phyloP scores from a whole-genome alignment of 805 yeast species.

The Candida cerambycidarum region DNA sequence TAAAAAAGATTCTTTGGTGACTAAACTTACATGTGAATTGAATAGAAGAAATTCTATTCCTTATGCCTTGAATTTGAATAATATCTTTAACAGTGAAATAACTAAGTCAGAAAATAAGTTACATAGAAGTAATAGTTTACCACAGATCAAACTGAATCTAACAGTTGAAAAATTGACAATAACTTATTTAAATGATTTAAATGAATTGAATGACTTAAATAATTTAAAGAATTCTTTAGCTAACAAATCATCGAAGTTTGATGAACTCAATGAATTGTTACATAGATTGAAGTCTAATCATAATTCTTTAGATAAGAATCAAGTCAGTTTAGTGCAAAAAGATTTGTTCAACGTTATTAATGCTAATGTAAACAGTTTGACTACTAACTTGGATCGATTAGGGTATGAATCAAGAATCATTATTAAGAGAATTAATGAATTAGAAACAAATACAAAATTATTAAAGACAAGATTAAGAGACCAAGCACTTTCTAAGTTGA shows the following conservation, averaged over 20 bases:
- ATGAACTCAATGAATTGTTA: slow-evolving; percentile 31
- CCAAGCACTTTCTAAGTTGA: slow-evolving; percentile 27
- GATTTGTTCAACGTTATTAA: slow-evolving; percentile 30
- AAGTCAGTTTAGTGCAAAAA: slow-evolving; percentile 26
- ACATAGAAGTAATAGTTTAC: slow-evolving; percentile 9
- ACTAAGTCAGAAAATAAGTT: background rate
- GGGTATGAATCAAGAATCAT: slow-evolving; percentile 43
- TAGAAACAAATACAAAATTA: slow-evolving; percentile 32
- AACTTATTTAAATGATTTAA: slow-evolving; percentile 12
- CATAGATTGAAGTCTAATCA: slow-evolving; percentile 27
- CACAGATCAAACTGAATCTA: background rate
- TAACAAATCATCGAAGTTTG: slow-evolving; percentile 20
- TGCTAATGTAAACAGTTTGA: slow-evolving; percentile 28
- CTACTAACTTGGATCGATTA: slow-evolving; percentile 37
- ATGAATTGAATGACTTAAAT: slow-evolving; percentile 21
- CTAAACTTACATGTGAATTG: slow-evolving; percentile 12
- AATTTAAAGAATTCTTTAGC: slow-evolving; percentile 15
- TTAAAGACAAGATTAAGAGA: slow-evolving; percentile 29
- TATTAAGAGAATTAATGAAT: slow-evolving; percentile 38
- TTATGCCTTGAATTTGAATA: slow-evolving; percentile 15
- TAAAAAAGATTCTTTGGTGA: background rate
- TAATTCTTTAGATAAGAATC: slow-evolving; percentile 24
- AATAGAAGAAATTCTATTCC: slow-evolving; percentile 41
- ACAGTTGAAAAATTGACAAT: slow-evolving; percentile 11
- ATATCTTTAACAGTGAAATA: slow-evolving; percentile 7